These are phyloP conservation scores for Ambrosia artemisiifolia DNA, from an alignment of 129 eudicot genomes.

Conservation along the genomic window DNA sequence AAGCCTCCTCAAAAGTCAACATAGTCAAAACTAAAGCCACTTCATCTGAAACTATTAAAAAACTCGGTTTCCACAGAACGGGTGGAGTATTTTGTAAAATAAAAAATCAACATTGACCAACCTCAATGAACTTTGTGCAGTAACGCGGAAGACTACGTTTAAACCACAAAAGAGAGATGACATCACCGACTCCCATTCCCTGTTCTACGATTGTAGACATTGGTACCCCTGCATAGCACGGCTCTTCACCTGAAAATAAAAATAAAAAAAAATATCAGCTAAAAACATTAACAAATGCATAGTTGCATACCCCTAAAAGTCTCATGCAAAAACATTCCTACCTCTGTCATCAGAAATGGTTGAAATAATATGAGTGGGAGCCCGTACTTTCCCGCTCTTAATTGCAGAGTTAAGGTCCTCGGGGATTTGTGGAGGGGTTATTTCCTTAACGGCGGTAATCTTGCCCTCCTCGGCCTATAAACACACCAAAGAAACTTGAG, in stretches of 20 bases:
- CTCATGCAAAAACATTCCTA: constrained; percentile 13
- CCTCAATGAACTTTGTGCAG: constrained; percentile 97
- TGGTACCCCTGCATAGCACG: constrained; percentile 95
- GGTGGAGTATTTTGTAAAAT: background rate
- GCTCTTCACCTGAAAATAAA: constrained; percentile 81
- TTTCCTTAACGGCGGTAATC: constrained; percentile 70
- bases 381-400: constrained; percentile 97
- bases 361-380: constrained; percentile 94
- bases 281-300: background rate
- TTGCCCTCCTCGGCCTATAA: constrained; percentile 69
- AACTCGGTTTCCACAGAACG: background rate
- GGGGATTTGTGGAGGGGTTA: constrained; percentile 91
- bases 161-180: constrained; percentile 95
- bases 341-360: constrained; percentile 93
- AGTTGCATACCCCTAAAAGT: background rate
- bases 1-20: background rate
- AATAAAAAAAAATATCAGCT: background rate
- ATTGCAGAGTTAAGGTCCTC: constrained; percentile 92
- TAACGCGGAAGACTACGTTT: constrained; percentile 98
- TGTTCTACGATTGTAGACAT: constrained; percentile 95
- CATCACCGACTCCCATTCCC: constrained; percentile 95
- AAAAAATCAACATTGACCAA: constrained; percentile 19
- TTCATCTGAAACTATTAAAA: background rate
- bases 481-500: background rate
- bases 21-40: background rate